Base-by-base conservation (phyloP, 1,284 basidiomycete species). In the Coniophora puteana region DNA sequence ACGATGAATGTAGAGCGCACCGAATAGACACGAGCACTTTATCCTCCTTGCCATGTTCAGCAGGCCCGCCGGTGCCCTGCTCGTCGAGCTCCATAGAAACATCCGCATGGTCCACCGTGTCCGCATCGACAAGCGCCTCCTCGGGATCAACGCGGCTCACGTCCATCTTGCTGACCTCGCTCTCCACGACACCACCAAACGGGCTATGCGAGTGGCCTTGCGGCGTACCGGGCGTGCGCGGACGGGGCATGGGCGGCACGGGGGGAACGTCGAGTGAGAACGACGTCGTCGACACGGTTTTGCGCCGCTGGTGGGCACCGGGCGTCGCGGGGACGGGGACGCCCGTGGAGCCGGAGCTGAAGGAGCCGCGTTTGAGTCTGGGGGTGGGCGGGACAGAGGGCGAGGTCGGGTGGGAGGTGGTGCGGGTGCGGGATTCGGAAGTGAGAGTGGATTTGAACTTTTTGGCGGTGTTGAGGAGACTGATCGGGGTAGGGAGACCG, bases 1-100 rank as follows among this genome's bases (percentile, higher is more conserved):
- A 43, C 27, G 24, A 36, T 14, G 16, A 14, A n/a, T n/a, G n/a
- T n/a, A n/a, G 13, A 30, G 25, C 46, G 8, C 7, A 91, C 89
- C 90, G 72, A 48, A 94, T 75, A 18, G 90, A 91, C 11, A 94
- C 91, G 55, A 92, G 78, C 20, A 93, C 91, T 52, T 92, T 91
- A 58, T 93, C 90, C 43, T 86, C 76, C 40, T 74, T 76, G 10
- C 80, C 79, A 41, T 77, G 72, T 37, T 79, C 71, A 2, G 55
- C 55, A 3, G 54, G 53, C 8, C 63, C 63, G 36, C 65, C 51
- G 23, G 77, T 51, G 58, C 68, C 68, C 10, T 68, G 63, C 43
- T 79, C 77, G 43, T 84, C 83, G 5, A 84, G 66, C 37, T 85
- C 83, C 0, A 62, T 75, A 3, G 80, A 83, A 5, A 86, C 51